phyloP scores from a whole-genome alignment of 257 asterid genomes.

The Handroanthus guayacan region DNA sequence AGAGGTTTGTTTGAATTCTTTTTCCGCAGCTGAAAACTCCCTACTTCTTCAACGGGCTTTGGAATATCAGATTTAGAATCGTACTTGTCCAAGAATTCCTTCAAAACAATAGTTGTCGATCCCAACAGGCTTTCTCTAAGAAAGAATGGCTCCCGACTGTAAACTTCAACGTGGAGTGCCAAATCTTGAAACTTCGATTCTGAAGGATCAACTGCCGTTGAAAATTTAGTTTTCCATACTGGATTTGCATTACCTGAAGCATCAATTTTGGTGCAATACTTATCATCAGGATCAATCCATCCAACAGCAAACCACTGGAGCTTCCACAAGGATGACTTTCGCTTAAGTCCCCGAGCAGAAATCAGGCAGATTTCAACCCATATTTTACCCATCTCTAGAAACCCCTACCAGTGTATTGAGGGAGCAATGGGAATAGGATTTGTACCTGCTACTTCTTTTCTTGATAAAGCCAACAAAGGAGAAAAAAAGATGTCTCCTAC shows the following conservation, averaged over 20 bases:
- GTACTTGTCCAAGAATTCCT: constrained; percentile 77
- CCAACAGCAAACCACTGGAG: constrained; percentile 89
- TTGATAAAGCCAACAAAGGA: constrained; percentile 50
- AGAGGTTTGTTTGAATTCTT: constrained; percentile 65
- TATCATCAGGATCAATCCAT: constrained; percentile 71
- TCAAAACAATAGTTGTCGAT: constrained; percentile 66
- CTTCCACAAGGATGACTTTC: constrained; percentile 68
- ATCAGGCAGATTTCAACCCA: constrained; percentile 80
- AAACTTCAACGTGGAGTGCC: constrained; percentile 72
- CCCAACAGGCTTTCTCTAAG: constrained; percentile 74
- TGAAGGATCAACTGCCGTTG: constrained; percentile 54
- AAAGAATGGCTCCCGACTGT: constrained; percentile 80
- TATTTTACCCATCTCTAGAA: constrained; percentile 58
- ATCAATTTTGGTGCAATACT: constrained; percentile 84
- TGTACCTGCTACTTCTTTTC: constrained; percentile 40
- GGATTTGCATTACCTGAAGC: constrained; percentile 78
- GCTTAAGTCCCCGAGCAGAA: constrained; percentile 75
- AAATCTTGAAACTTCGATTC: constrained; percentile 51
- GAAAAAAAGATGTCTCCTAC: constrained; percentile 35
- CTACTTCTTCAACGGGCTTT: constrained; percentile 73
- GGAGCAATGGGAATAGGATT: constrained; percentile 29
- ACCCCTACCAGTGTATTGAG: constrained; percentile 25
- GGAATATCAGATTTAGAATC: constrained; percentile 46
- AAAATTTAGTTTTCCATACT: constrained; percentile 77
- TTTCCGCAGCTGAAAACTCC: constrained; percentile 85